Evolutionary conservation across 495 filamentous ascomycete species (phyloP).

Genomic region (Pyronema omphalodes): DNA sequence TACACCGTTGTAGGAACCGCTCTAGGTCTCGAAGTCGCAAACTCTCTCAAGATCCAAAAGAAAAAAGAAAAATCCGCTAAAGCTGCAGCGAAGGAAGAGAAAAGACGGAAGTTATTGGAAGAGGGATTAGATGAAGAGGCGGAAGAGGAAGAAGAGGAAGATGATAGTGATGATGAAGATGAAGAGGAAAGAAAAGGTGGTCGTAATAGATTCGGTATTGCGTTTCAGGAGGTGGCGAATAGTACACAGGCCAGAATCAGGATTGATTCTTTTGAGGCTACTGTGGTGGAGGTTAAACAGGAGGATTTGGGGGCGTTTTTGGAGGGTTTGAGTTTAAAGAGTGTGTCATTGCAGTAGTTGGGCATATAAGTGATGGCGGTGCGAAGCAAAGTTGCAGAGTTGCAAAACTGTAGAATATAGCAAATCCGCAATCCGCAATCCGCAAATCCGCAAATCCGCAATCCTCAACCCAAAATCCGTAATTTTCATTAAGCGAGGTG

Average conservation of each 20-base stretch:
- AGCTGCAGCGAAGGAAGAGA: constrained; percentile 42
- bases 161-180: constrained; percentile 43
- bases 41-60: constrained; percentile 42
- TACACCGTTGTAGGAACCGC: constrained; percentile 83
- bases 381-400: background rate
- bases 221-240: constrained; percentile 85
- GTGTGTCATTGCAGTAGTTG: constrained; percentile 31
- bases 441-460: too few relatives aligned
- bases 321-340: constrained; percentile 78
- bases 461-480: too few relatives aligned
- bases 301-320: constrained; percentile 85
- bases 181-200: constrained; percentile 46
- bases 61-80: constrained; percentile 42
- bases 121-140: constrained; percentile 37
- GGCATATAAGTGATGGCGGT: background rate
- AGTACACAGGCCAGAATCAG: constrained; percentile 79
- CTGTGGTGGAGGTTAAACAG: constrained; percentile 89
- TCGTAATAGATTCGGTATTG: constrained; percentile 75
- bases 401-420: background rate
- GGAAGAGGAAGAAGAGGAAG: constrained; percentile 42
- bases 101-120: constrained; percentile 24
- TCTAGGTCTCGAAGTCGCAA: constrained; percentile 44
- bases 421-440: background rate
- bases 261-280: constrained; percentile 94
- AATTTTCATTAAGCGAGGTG: background rate